Evolutionary conservation across 768 basidiomycete genomes (phyloP).

Genomic region (Tephrocybe rancida): DNA sequence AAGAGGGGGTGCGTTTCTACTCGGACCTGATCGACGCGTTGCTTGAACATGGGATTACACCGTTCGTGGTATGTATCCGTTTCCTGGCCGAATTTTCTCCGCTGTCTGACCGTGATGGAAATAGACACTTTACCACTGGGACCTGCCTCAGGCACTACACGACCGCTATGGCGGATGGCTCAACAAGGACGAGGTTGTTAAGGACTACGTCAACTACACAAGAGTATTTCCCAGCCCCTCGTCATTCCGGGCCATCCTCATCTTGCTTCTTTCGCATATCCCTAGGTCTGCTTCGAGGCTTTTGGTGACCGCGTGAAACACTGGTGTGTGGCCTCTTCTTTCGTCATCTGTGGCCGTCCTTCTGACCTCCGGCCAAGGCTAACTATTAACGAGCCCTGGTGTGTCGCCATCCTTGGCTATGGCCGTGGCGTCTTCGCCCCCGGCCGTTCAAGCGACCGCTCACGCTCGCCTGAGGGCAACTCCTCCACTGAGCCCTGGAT

Average conservation of each 20-base stretch:
- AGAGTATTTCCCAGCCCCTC: conserved; percentile 34
- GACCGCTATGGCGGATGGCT: conserved; percentile 79
- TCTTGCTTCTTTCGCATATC: conserved; percentile 1
- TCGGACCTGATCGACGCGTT: conserved; percentile 70
- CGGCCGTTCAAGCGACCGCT: conserved; percentile 66
- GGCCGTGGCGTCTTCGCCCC: conserved; percentile 73
- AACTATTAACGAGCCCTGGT: conserved; percentile 80
- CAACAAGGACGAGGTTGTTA: conserved; percentile 68
- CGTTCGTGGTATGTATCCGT: conserved; percentile 50
- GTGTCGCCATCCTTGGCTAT: conserved; percentile 70
- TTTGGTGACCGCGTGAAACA: conserved; percentile 79
- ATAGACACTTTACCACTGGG: conserved; percentile 79
- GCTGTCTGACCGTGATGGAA: not conserved
- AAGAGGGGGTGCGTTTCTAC: conserved; percentile 70
- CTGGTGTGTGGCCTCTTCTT: conserved; percentile 45
- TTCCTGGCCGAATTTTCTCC: not conserved
- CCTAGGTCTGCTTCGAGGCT: conserved; percentile 71
- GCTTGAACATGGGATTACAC: conserved; percentile 61
- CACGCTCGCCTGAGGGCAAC: conserved; percentile 59
- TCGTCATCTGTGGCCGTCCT: conserved; percentile 15
- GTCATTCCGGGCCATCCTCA: conserved; percentile 14
- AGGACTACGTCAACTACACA: conserved; percentile 66
- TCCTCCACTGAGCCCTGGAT: conserved; percentile 72
- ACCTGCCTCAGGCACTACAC: conserved; percentile 73
- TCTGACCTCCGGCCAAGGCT: conserved; percentile 45